phyloP scores from a whole-genome alignment of 208 protist species.

The Endotrypanum monterogeii region DNA sequence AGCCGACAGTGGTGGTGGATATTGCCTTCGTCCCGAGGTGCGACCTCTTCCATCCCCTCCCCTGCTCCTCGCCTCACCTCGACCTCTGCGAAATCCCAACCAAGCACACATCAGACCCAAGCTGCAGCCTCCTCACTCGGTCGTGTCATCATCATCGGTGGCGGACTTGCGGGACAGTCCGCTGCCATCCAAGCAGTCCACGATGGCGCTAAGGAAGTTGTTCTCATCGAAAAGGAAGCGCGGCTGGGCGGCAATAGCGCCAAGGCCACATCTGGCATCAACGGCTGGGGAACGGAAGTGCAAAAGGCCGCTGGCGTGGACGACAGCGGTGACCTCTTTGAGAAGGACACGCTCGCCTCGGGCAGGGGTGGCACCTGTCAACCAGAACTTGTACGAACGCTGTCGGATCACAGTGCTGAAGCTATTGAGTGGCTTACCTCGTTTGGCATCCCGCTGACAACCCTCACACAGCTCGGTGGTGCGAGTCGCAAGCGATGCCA shows the following conservation, averaged over 20 bases:
- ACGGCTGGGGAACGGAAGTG: constrained; percentile 85
- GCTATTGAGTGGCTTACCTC: constrained; percentile 76
- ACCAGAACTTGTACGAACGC: constrained; percentile 76
- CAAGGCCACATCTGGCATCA: constrained; percentile 97
- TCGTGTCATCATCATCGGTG: constrained; percentile 80
- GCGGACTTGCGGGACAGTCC: constrained; percentile 78
- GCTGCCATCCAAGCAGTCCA: constrained; percentile 79
- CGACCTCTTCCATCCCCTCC: constrained; percentile 10
- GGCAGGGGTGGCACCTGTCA: constrained; percentile 70
- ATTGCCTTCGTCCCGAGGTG: background rate
- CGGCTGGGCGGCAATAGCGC: constrained; percentile 94
- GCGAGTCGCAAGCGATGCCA: constrained; percentile 87
- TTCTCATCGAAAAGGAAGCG: constrained; percentile 92
- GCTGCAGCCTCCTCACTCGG: constrained; percentile 38
- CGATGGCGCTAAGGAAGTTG: constrained; percentile 77
- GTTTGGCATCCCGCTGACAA: constrained; percentile 86
- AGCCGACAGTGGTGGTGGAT: constrained; percentile 8
- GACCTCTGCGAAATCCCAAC: constrained; percentile 23
- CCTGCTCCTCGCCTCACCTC: constrained; percentile 2
- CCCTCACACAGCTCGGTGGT: constrained; percentile 91
- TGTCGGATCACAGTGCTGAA: constrained; percentile 70
- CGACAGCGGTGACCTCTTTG: constrained; percentile 73
- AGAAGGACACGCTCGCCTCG: constrained; percentile 74
- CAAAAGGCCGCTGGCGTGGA: constrained; percentile 69
- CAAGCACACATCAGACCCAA: constrained; percentile 40